Evolutionary conservation across 2,329 filamentous ascomycete species (phyloP).

Genomic region (Colletotrichum orchidophilum): DNA sequence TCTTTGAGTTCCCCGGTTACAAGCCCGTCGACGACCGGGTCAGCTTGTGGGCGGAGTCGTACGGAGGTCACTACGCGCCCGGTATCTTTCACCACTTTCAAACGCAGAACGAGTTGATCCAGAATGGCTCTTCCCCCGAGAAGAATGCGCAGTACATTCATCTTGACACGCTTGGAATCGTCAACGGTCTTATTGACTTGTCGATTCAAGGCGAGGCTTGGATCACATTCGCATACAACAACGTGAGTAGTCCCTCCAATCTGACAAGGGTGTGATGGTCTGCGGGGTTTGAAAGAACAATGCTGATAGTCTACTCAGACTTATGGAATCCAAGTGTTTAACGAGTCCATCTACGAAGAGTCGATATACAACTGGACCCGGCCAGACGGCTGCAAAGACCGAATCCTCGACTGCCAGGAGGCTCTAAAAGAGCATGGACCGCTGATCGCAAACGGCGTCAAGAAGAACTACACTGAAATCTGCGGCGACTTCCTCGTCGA

Average conservation of each 20-base stretch:
- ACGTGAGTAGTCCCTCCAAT: constrained; percentile 46
- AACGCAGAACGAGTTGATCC: constrained; percentile 67
- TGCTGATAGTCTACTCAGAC: constrained; percentile 43
- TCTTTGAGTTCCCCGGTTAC: constrained; percentile 66
- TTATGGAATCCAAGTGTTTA: constrained; percentile 68
- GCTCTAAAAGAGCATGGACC: constrained; percentile 41
- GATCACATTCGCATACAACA: constrained; percentile 66
- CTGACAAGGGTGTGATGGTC: accelerated
- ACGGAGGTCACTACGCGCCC: constrained; percentile 50
- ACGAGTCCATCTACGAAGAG: constrained; percentile 40
- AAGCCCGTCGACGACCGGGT: constrained; percentile 59
- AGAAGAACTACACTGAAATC: constrained; percentile 7
- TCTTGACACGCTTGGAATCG: constrained; percentile 72
- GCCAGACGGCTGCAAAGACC: constrained; percentile 61
- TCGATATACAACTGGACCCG: constrained; percentile 46
- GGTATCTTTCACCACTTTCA: constrained; percentile 68
- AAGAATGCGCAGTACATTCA: constrained; percentile 53
- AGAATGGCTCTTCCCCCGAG: constrained; percentile 63
- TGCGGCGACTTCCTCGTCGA: constrained; percentile 33
- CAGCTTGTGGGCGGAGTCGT: constrained; percentile 69
- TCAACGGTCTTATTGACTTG: constrained; percentile 76
- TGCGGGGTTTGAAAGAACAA: too few species aligned
- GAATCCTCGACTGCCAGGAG: constrained; percentile 61
- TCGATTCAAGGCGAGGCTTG: constrained; percentile 67
- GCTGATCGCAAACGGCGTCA: constrained; percentile 37